A percentile compares a stretch with the other conserved stretches of the same genome.
These are phyloP conservation scores for Penicillium canariense DNA, from an alignment of 495 filamentous ascomycete genomes.

Conservation along the genomic window DNA sequence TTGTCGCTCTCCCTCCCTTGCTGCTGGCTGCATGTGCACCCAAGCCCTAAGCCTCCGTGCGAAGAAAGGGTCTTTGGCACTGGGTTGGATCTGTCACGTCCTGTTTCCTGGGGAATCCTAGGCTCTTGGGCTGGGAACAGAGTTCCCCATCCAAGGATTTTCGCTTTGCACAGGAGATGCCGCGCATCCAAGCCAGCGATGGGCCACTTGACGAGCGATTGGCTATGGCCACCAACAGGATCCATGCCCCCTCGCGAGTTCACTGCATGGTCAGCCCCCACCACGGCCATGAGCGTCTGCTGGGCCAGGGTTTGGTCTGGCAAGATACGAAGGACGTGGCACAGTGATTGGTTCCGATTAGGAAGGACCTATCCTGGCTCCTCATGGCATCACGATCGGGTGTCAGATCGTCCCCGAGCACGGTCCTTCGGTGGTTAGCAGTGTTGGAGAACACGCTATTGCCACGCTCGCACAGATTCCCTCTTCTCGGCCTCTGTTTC, in stretches of 20 bases:
- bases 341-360: conserved; percentile 20
- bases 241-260: conserved; percentile 5
- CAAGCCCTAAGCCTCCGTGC: conserved; percentile 1
- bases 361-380: conserved; percentile 12
- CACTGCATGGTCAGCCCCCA: conserved; percentile 16
- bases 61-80: neutral
- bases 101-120: neutral
- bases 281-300: neutral
- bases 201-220: neutral
- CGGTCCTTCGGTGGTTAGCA: conserved; percentile 16
- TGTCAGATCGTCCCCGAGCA: conserved; percentile 27
- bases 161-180: neutral
- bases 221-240: conserved; percentile 2
- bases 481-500: neutral
- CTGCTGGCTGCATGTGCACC: conserved; percentile 5
- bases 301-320: neutral
- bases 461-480: no score
- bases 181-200: neutral
- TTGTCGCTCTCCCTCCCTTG: conserved; percentile 8
- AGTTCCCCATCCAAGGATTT: neutral
- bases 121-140: neutral
- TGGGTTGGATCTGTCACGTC: conserved; percentile 13
- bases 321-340: conserved; percentile 9
- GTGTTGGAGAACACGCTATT: conserved; percentile 15
- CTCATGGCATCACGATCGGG: conserved; percentile 20